Conservation (phyloP, 352 stramenopile species). For the Globisporangium polare region DNA sequence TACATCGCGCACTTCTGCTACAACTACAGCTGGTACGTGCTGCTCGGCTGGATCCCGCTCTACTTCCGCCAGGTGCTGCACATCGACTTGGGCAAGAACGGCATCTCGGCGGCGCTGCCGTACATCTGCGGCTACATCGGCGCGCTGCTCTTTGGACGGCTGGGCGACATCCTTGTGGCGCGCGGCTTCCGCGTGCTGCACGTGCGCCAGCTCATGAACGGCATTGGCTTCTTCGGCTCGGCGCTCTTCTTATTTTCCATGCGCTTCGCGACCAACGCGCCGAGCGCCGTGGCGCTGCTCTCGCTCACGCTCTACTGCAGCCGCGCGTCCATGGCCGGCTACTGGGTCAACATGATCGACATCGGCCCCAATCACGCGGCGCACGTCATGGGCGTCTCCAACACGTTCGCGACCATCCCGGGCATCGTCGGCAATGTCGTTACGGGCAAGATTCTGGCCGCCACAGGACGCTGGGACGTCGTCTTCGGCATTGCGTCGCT, state of each 20-base stretch:
- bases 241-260: slow-evolving; percentile 69
- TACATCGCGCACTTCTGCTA: slow-evolving; percentile 85
- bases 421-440: slow-evolving; percentile 85
- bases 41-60: slow-evolving; percentile 85
- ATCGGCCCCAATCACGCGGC: slow-evolving; percentile 73
- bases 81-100: slow-evolving; percentile 68
- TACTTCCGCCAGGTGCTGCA: slow-evolving; percentile 82
- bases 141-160: slow-evolving; percentile 61
- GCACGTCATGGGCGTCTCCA: slow-evolving; percentile 86
- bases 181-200: slow-evolving; percentile 61
- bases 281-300: slow-evolving; percentile 56
- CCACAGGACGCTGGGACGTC: slow-evolving; percentile 72
- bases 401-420: slow-evolving; percentile 81
- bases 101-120: slow-evolving; percentile 60
- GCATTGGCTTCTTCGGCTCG: slow-evolving; percentile 64
- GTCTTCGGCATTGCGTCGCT: slow-evolving; percentile 77
- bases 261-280: slow-evolving; percentile 51
- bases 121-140: slow-evolving; percentile 81
- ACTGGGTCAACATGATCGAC: slow-evolving; percentile 91
- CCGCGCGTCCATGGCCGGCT: slow-evolving; percentile 71
- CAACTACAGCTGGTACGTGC: slow-evolving; percentile 88
- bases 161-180: slow-evolving; percentile 67
- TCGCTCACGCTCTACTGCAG: slow-evolving; percentile 76
- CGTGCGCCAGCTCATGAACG: slow-evolving; percentile 79
- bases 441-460: slow-evolving; percentile 73